Percentiles rank a stretch among this genome's conserved stretches.
phyloP scores from a whole-genome alignment of 2,329 filamentous ascomycete genomes.

The Pseudogymnoascus sp. region DNA sequence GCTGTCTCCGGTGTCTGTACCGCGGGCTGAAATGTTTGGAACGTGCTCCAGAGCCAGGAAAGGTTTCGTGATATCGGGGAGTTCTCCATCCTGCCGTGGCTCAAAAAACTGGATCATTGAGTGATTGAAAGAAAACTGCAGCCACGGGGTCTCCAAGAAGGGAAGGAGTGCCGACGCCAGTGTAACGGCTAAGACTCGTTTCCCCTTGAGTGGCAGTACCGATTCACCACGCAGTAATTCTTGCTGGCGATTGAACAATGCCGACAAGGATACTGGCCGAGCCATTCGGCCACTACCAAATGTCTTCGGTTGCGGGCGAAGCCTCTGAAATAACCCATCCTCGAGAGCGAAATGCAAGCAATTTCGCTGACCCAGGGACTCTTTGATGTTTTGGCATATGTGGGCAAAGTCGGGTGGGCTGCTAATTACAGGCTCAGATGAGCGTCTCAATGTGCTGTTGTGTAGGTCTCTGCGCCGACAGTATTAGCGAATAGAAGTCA shows the following conservation, averaged over 20 bases:
- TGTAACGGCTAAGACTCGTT: slow-evolving; percentile 18
- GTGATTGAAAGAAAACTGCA: slow-evolving; percentile 15
- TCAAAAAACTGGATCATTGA: slow-evolving; percentile 16
- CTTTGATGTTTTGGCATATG: slow-evolving; percentile 16
- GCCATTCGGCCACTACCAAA: slow-evolving; percentile 14
- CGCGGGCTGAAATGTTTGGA: slow-evolving; percentile 14
- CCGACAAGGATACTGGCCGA: slow-evolving; percentile 16
- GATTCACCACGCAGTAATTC: slow-evolving; percentile 12
- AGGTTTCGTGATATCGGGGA: slow-evolving; percentile 16
- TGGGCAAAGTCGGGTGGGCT: slow-evolving; percentile 14
- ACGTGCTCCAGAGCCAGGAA: slow-evolving; percentile 16
- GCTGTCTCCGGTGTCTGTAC: slow-evolving; percentile 15
- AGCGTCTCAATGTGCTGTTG: slow-evolving; percentile 4
- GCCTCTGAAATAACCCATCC: slow-evolving; percentile 16
- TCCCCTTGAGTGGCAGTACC: slow-evolving; percentile 18
- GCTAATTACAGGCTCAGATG: not conserved
- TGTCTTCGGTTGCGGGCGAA: slow-evolving; percentile 16
- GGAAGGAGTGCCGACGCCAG: slow-evolving; percentile 17
- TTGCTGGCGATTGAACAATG: slow-evolving; percentile 13
- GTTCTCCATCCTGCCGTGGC: slow-evolving; percentile 14
- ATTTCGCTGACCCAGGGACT: slow-evolving; percentile 16
- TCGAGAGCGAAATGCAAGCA: slow-evolving; percentile 15
- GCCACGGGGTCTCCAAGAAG: slow-evolving; percentile 20
- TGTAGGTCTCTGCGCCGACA: not conserved
- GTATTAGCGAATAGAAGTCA: slow-evolving; percentile 13